Evolutionary conservation across 1,139 yeast genomes (phyloP), one percentile per base, ranked within the genome.

Genomic region (Kurtzmaniella natalensis): DNA sequence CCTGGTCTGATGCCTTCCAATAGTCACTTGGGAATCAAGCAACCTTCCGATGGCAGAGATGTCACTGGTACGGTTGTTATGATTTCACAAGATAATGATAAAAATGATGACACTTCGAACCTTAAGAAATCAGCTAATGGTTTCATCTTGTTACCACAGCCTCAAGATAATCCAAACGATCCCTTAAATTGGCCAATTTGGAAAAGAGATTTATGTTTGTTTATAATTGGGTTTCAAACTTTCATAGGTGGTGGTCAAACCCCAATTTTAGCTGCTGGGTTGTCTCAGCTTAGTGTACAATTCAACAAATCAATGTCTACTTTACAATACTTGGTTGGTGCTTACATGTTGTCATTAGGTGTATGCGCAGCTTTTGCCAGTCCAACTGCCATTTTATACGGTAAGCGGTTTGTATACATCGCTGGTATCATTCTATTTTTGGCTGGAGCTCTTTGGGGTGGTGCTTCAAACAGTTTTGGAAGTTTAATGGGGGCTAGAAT

Each of bases 111-210:
- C 11, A 35, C 46, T 11, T 40, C 24, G 21, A 28, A 55, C 1
- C 39, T 72, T 32, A 72, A 73, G 44, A 64, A 66, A 38, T 70
- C 78, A 7, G 56, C 57, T 4, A 49, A 49, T 4, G 86, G 86
- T 1, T 65, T 82, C 24, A 72, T 83, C 21, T 59, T 82, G 31
- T 67, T 74, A 37, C 92, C 92, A 1, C 89, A 83, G 53, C 92
- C 92, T 4, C 80, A 81, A 18, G 81, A 81, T 44, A 72, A 81
- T 29, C 81, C 84, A 11, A 81, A 83, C 50, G 92, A 82, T 48
- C 92, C 92, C 0, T 60, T 82, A 32, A 82, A 82, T 49, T 80
- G 86, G 87, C 81, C 82, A 1, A 48, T 69, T 5, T 74, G 79
- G 77, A 61, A 73, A 30, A 58, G 81, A 27, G 83, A 77, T 42